Evolutionary conservation across 2,329 filamentous ascomycete genomes (phyloP).

Genomic region (Pseudogymnoascus sp.): DNA sequence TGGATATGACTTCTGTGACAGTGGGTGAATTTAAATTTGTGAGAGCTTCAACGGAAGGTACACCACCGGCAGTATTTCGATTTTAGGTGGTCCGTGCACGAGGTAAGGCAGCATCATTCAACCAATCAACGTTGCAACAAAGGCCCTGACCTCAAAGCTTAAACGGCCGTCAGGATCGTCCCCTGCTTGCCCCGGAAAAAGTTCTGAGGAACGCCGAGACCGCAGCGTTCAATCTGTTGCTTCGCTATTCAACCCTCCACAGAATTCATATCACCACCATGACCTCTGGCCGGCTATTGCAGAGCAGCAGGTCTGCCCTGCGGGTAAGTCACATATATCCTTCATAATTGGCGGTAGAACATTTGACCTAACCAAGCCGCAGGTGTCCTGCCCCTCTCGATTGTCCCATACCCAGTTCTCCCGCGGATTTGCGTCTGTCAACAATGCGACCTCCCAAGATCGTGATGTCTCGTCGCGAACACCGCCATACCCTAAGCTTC

Average conservation of each 20-base stretch:
- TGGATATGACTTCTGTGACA: neutral
- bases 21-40: neutral
- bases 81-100: neutral
- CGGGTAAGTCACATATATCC: conserved; percentile 17
- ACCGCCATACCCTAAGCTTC: conserved; percentile 75
- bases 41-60: neutral
- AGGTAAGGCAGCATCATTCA: neutral
- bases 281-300: conserved; percentile 24
- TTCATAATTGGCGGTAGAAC: conserved; percentile 15
- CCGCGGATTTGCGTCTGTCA: conserved; percentile 24
- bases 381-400: conserved; percentile 16
- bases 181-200: neutral
- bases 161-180: neutral
- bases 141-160: neutral
- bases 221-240: conserved; percentile 5
- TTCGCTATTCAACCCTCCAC: neutral
- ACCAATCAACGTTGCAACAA: neutral
- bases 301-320: conserved; percentile 25
- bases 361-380: neutral
- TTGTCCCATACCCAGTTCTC: conserved; percentile 15
- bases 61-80: neutral
- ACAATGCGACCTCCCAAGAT: conserved; percentile 17
- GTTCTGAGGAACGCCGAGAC: conserved; percentile 7
- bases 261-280: conserved; percentile 16
- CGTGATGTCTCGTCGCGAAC: conserved; percentile 29